Base-by-base conservation (phyloP, 202 grass and related monocot species). In the Musa balbisiana region DNA sequence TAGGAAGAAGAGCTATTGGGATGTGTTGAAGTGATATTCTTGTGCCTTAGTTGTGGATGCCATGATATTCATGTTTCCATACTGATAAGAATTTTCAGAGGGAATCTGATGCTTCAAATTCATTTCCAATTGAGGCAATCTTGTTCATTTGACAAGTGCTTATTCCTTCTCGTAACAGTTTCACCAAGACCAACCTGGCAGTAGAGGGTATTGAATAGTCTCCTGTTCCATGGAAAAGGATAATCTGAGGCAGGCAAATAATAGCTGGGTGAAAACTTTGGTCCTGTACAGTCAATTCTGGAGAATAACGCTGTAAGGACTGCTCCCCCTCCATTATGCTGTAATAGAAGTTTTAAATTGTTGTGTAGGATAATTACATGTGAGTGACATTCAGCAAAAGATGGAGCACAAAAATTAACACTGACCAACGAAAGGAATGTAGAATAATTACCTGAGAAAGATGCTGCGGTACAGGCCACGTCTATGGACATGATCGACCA, bases 281-380 rank as follows among this genome's bases (percentile, higher is more conserved):
- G 3, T 88, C 86, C 78, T 86, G 87, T 24, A 80, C 89, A 33
- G 83, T 75, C 79, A 94, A 85, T 92, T 94, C 95, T 33, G 95
- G 95, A 83, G 95, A 99, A 82, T 88, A 99, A 54, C 51, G 64
- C 49, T 74, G 77, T 56, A 99, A 87, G 8, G 89, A 87, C 74
- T 85, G 84, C 73, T 95, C 95, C 80, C 95, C 95, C 73, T 99
- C 89, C 95, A 99, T 99, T 90, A 99, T 99, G 83, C 95, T 99
- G 84, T 86, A 81, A 88, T 49, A 90, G 33, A 69, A 87, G 14
- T 79, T 71, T 23, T 77, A 22, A 84, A 64, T 27, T 5, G 52
- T 68, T 52, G 5, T 43, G 4, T 8, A 0, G 66, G 79, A 65
- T 13, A 65, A 9, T 49, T 77, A 22, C 9, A 75, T 55, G 33